phyloP scores from a whole-genome alignment of 2,329 filamentous ascomycete genomes.

The Ophiostoma sp. region DNA sequence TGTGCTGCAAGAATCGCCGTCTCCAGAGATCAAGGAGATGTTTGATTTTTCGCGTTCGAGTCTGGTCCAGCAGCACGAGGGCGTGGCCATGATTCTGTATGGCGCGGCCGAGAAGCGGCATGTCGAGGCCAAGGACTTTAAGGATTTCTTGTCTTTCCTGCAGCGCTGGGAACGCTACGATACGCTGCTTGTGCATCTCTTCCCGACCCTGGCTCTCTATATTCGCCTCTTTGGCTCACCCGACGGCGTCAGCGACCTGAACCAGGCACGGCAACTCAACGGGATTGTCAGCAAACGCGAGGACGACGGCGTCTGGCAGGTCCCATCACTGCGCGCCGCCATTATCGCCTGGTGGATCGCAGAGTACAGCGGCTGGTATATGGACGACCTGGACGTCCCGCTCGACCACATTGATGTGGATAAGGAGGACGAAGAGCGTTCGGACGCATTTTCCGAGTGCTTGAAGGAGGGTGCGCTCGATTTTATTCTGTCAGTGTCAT shows the following conservation, averaged over 20 bases:
- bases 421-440: slow-evolving; percentile 68
- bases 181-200: slow-evolving; percentile 70
- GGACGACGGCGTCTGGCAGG: slow-evolving; percentile 68
- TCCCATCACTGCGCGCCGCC: slow-evolving; percentile 76
- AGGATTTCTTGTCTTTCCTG: slow-evolving; percentile 66
- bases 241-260: slow-evolving; percentile 67
- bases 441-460: slow-evolving; percentile 71
- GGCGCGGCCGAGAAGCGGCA: slow-evolving; percentile 76
- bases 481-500: slow-evolving; percentile 81
- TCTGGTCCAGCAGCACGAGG: slow-evolving; percentile 85
- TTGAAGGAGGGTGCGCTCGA: slow-evolving; percentile 90
- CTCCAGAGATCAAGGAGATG: slow-evolving; percentile 69
- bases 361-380: slow-evolving; percentile 88
- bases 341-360: slow-evolving; percentile 84
- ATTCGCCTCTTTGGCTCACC: slow-evolving; percentile 77
- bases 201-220: slow-evolving; percentile 75
- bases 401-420: slow-evolving; percentile 65
- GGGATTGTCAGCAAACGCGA: slow-evolving; percentile 63
- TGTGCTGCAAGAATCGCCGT: slow-evolving; percentile 65
- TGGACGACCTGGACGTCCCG: slow-evolving; percentile 66
- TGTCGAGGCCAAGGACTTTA: slow-evolving; percentile 70
- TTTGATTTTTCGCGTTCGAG: slow-evolving; percentile 79
- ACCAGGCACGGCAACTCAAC: slow-evolving; percentile 70
- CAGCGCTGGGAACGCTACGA: slow-evolving; percentile 77
- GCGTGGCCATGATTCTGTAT: slow-evolving; percentile 75